phyloP scores from a whole-genome alignment of 805 yeast species.

The Ogataea neopini region DNA sequence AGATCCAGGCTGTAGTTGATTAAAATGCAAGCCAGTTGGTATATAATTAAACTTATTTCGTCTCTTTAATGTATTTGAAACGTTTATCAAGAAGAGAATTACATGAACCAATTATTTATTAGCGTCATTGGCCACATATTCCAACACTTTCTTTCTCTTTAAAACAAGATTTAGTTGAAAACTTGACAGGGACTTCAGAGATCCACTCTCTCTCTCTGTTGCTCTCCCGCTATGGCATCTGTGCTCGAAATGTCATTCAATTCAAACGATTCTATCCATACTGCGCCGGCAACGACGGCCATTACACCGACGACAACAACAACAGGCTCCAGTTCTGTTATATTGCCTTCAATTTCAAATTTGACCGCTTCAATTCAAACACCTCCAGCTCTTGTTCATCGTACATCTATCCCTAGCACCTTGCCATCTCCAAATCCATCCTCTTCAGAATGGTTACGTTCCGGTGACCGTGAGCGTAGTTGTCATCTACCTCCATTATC shows the following conservation, averaged over 20 bases:
- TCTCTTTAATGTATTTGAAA: not conserved
- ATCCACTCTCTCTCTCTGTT: constrained; percentile 1
- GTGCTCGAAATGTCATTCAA: constrained; percentile 13
- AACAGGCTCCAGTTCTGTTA: constrained; percentile 8
- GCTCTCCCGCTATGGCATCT: constrained; percentile 15
- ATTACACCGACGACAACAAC: not conserved
- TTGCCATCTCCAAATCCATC: not conserved
- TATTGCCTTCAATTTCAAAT: constrained; percentile 24
- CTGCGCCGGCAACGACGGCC: not conserved
- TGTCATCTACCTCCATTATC: constrained; percentile 25
- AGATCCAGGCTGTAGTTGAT: constrained; percentile 5
- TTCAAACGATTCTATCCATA: constrained; percentile 3
- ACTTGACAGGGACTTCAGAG: not conserved
- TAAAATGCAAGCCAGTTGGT: constrained; percentile 2
- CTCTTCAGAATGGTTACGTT: not conserved
- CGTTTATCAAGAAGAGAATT: not conserved
- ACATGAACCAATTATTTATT: too few relatives aligned
- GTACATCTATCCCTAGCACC: not conserved
- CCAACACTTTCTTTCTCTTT: too few relatives aligned
- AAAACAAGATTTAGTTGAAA: not conserved
- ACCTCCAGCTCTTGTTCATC: not conserved
- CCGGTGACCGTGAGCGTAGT: not conserved
- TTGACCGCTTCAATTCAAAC: constrained; percentile 17
- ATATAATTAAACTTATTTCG: not conserved
- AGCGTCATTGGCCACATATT: too few relatives aligned